phyloP scores from a whole-genome alignment of 805 yeast genomes.

The Yarrowia bubula region DNA sequence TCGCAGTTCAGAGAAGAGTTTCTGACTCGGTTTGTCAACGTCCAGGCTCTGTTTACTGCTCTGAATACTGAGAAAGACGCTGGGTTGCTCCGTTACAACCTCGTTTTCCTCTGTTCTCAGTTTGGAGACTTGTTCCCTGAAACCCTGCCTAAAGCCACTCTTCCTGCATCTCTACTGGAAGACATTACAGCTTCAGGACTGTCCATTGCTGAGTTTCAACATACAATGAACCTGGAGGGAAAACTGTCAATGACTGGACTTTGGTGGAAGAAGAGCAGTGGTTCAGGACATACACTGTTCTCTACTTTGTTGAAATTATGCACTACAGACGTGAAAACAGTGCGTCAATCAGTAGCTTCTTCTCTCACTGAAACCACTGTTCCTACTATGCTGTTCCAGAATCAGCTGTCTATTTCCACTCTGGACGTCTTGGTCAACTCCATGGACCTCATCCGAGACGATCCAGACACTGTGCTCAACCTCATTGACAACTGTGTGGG shows the following conservation, averaged over 20 bases:
- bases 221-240: conserved; percentile 10
- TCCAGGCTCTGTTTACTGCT: background rate
- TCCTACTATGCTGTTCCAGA: conserved; percentile 22
- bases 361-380: conserved; percentile 6
- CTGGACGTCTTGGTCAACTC: conserved; percentile 25
- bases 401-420: background rate
- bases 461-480: conserved; percentile 35
- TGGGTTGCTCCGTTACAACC: conserved; percentile 10
- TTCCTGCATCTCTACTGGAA: background rate
- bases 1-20: conserved; percentile 41
- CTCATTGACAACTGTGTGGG: conserved; percentile 74
- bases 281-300: background rate
- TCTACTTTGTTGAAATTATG: background rate
- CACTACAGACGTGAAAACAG: background rate
- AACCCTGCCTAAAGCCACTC: background rate
- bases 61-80: background rate
- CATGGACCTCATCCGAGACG: background rate
- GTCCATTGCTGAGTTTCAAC: conserved; percentile 12
- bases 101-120: background rate
- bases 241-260: conserved; percentile 5
- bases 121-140: conserved; percentile 14
- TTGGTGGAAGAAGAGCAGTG: conserved; percentile 13
- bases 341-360: background rate
- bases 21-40: background rate
- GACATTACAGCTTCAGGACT: conserved; percentile 8